Evolutionary conservation across 768 basidiomycete genomes (phyloP).

Genomic region (Rhizopogon rudus): DNA sequence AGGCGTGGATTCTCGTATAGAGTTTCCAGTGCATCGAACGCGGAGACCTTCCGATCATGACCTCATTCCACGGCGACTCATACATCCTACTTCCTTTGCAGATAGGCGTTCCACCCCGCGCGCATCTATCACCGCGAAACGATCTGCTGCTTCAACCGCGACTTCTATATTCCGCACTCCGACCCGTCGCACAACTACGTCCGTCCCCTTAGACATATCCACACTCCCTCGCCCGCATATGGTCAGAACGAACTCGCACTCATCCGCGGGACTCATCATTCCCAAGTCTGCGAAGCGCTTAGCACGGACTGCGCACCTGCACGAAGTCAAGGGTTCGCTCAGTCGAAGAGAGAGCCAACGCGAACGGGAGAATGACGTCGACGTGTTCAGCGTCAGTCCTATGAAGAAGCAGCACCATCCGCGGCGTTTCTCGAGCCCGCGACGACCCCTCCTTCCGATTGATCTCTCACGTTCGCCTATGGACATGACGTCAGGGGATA

Average conservation of each 20-base stretch:
- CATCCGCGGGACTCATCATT: conserved; percentile 6
- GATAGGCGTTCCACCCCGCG: neutral
- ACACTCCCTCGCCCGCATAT: no score
- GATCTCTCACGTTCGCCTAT: neutral
- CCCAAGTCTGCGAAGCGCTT: conserved; percentile 48
- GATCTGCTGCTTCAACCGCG: neutral
- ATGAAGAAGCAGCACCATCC: neutral
- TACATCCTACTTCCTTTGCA: neutral
- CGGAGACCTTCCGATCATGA: neutral
- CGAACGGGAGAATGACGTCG: conserved; percentile 11
- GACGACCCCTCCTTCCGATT: conserved; percentile 9
- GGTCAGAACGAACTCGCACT: no score
- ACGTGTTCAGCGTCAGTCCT: conserved; percentile 12
- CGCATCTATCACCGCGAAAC: neutral
- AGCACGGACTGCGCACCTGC: conserved; percentile 65
- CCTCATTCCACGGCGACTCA: neutral
- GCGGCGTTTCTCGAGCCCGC: neutral
- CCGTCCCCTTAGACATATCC: neutral
- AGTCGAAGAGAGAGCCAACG: conserved; percentile 9
- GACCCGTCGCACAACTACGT: conserved; percentile 19
- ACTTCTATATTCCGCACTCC: conserved; percentile 20
- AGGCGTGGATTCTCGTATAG: neutral
- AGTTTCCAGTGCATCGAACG: neutral
- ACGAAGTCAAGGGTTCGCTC: conserved; percentile 43
- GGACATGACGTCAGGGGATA: conserved; percentile 7